Conservation (phyloP, 495 filamentous ascomycete genomes). For the Podospora sp. region DNA sequence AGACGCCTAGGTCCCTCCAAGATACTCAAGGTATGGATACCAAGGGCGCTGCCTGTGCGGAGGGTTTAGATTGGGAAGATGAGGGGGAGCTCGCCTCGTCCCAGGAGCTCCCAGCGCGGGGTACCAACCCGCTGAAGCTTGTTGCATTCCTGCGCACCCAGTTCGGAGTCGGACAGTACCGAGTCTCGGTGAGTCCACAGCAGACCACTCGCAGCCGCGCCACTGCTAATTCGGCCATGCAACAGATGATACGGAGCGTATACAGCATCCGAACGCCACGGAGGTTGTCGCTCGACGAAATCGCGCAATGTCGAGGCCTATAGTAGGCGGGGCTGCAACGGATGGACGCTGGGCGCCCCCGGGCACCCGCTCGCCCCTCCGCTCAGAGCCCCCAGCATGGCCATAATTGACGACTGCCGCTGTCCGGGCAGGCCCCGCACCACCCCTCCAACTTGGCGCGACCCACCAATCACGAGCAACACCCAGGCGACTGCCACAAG, state of each 20-base stretch:
- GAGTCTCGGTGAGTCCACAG: conserved; percentile 11
- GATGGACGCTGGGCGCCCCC: too few species aligned
- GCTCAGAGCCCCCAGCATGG: too few species aligned
- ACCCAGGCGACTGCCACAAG: too few species aligned
- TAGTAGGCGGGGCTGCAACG: not conserved
- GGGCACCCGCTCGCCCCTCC: too few species aligned
- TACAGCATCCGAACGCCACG: conserved; percentile 9
- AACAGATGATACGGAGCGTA: not conserved
- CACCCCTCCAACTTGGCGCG: too few species aligned
- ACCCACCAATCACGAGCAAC: too few species aligned
- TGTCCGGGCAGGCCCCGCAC: too few species aligned
- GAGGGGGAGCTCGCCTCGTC: not conserved
- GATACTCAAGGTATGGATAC: too few species aligned
- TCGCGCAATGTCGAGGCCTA: conserved; percentile 3
- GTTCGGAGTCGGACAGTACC: conserved; percentile 1
- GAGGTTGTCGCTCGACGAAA: conserved; percentile 3
- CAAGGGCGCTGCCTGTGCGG: not conserved
- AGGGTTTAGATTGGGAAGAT: not conserved
- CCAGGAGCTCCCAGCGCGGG: conserved; percentile 1
- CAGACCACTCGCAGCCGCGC: too few species aligned
- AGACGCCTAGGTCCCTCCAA: too few species aligned
- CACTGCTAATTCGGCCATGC: too few species aligned
- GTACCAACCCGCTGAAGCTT: not conserved
- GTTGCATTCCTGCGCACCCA: not conserved
- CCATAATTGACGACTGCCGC: too few species aligned